Percentiles rank a stretch among this genome's conserved stretches.
These are phyloP conservation scores for Scedosporium apiospermum DNA, from an alignment of 2,329 filamentous ascomycete genomes.

Conservation along the genomic window DNA sequence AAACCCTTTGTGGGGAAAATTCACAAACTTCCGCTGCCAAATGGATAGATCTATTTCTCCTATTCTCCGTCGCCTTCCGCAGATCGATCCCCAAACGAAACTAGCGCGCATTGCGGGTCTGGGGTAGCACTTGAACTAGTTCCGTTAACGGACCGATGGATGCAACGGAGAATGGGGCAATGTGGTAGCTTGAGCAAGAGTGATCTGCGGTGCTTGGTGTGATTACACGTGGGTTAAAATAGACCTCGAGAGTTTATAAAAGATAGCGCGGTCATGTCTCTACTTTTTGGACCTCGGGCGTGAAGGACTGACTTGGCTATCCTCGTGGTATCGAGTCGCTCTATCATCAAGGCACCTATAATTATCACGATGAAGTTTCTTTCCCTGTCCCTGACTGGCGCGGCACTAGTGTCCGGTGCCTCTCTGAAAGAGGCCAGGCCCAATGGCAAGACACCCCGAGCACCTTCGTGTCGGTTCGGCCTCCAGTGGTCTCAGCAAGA, in stretches of 20 bases:
- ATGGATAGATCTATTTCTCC: not conserved
- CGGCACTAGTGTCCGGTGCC: not conserved
- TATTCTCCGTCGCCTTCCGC: not conserved
- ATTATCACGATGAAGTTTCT: not conserved
- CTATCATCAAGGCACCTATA: not conserved
- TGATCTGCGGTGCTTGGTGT: not conserved
- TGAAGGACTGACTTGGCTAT: no score
- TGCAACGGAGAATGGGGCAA: not conserved
- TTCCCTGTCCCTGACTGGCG: not conserved
- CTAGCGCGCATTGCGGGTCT: not conserved
- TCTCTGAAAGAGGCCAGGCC: not conserved
- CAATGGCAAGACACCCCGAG: conserved; percentile 2
- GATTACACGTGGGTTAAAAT: no score
- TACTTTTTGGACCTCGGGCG: no score
- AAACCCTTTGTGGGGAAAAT: not conserved
- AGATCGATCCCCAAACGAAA: not conserved
- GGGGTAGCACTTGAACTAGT: not conserved
- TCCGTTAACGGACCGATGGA: not conserved
- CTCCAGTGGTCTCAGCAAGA: conserved; percentile 19
- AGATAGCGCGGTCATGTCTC: no score
- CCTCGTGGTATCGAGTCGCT: no score
- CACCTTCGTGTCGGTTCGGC: conserved; percentile 21
- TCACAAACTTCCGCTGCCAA: not conserved
- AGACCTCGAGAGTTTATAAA: no score
- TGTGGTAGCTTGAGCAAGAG: not conserved